These are phyloP conservation scores for Nemophila menziesii DNA, from an alignment of 257 asterid genomes.

Conservation along the genomic window DNA sequence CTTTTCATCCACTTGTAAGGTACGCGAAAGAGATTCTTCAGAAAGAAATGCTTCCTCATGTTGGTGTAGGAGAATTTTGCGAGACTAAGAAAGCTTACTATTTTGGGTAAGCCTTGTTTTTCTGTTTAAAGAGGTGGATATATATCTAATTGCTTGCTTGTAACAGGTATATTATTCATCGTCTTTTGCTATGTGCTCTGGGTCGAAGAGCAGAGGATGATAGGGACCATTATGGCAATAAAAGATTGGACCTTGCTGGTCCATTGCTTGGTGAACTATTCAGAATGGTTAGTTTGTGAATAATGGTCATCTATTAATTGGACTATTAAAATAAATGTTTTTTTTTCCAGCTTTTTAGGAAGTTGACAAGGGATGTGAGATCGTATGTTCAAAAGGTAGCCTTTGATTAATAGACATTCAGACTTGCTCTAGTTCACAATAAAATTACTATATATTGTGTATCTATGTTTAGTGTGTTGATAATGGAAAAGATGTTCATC, in stretches of 20 bases:
- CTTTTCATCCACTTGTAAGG: constrained; percentile 30
- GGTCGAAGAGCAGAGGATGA: constrained; percentile 95
- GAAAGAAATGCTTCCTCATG: constrained; percentile 99
- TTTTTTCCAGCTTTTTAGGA: constrained; percentile 75
- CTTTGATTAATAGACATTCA: constrained; percentile 1
- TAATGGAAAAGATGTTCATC: constrained; percentile 91
- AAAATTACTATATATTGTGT: constrained; percentile 10
- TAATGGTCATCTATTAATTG: constrained; percentile 9
- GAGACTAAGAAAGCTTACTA: constrained; percentile 94
- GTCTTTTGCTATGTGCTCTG: constrained; percentile 84
- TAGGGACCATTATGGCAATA: constrained; percentile 95
- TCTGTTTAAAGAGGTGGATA: constrained; percentile 9
- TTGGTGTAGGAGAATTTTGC: constrained; percentile 84
- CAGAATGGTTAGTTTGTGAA: constrained; percentile 57
- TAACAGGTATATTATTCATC: constrained; percentile 76
- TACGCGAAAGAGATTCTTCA: constrained; percentile 93
- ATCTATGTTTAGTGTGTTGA: constrained; percentile 76
- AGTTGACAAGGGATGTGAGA: constrained; percentile 93
- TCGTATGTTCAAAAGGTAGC: constrained; percentile 87
- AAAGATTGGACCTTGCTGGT: constrained; percentile 97
- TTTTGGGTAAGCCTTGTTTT: constrained; percentile 55
- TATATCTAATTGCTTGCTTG: constrained; percentile 1
- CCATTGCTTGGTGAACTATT: constrained; percentile 94
- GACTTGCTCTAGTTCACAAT: background rate
- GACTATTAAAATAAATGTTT: constrained; percentile 11